Evolutionary conservation across 2,329 filamentous ascomycete genomes (phyloP).

Genomic region (Tolypocladium nubicola): DNA sequence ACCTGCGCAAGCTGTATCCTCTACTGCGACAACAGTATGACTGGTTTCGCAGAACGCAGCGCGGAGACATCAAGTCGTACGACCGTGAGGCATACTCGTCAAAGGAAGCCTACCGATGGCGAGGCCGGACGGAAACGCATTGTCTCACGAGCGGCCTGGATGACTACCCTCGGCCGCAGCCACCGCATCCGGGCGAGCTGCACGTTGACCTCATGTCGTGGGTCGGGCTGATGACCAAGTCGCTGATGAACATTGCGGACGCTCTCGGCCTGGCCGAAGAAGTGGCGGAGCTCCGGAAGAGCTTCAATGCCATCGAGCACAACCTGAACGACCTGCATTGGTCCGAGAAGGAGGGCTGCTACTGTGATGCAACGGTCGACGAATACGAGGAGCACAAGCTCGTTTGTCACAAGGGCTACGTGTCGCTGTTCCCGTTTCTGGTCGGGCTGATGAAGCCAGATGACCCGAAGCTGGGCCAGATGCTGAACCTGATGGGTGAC

Average conservation of each 20-base stretch:
- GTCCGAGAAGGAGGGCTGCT: conserved; percentile 69
- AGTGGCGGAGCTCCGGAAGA: conserved; percentile 57
- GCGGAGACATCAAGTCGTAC: conserved; percentile 81
- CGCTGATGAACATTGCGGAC: conserved; percentile 69
- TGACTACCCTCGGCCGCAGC: conserved; percentile 89
- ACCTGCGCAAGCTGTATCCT: conserved; percentile 71
- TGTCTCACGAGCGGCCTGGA: conserved; percentile 90
- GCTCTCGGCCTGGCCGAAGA: conserved; percentile 71
- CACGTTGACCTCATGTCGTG: conserved; percentile 92
- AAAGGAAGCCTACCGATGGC: conserved; percentile 94
- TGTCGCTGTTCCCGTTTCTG: conserved; percentile 87
- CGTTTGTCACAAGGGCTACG: conserved; percentile 94
- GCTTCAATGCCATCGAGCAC: conserved; percentile 64
- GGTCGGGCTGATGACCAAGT: conserved; percentile 92
- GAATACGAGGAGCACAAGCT: conserved; percentile 84
- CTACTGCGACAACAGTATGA: conserved; percentile 80
- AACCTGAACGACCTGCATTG: conserved; percentile 94
- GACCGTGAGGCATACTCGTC: conserved; percentile 78
- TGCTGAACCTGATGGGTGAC: conserved; percentile 69
- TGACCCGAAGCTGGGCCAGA: conserved; percentile 61
- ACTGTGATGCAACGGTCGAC: conserved; percentile 92
- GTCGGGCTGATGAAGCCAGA: conserved; percentile 67
- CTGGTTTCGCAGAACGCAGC: conserved; percentile 92
- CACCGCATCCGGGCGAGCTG: conserved; percentile 89
- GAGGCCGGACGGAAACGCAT: conserved; percentile 76